Percentiles rank a stretch among this genome's conserved stretches.
Evolutionary conservation across 2,329 filamentous ascomycete genomes (phyloP).

Genomic region (Alternaria consortialis): DNA sequence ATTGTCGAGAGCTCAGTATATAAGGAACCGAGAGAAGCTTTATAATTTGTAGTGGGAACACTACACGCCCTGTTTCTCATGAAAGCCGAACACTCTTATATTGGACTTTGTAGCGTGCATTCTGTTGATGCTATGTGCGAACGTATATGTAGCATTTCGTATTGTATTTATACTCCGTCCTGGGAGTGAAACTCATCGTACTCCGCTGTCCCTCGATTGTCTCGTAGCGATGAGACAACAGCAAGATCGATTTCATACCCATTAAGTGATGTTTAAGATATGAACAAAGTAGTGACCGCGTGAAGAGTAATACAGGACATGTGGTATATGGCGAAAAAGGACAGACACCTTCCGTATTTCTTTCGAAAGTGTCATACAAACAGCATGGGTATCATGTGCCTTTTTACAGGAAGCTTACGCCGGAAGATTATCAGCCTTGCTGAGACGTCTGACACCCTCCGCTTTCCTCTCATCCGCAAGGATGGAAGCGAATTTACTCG

Average conservation of each 20-base stretch:
- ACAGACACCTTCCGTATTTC: not conserved
- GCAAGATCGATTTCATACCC: not conserved
- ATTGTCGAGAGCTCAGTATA: not conserved
- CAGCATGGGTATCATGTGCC: not conserved
- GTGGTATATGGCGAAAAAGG: not conserved
- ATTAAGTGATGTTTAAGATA: not conserved
- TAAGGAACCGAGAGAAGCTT: not conserved
- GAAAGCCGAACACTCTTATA: not conserved
- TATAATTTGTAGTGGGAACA: not conserved
- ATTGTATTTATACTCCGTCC: not conserved
- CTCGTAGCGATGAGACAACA: not conserved
- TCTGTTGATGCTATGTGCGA: not conserved
- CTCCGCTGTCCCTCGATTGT: not conserved
- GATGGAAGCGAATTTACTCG: conserved; percentile 60
- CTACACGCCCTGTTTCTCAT: not conserved
- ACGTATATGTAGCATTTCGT: not conserved
- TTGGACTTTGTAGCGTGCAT: not conserved
- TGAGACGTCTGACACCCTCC: conserved; percentile 28
- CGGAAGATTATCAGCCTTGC: conserved; percentile 29
- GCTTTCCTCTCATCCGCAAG: conserved; percentile 37
- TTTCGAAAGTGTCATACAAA: not conserved
- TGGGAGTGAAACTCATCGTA: not conserved
- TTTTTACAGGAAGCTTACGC: not conserved
- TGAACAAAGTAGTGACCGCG: not conserved
- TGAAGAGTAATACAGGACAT: not conserved